Base-by-base conservation (phyloP, 306 rosid genomes). In the Cucurbita moschata region DNA sequence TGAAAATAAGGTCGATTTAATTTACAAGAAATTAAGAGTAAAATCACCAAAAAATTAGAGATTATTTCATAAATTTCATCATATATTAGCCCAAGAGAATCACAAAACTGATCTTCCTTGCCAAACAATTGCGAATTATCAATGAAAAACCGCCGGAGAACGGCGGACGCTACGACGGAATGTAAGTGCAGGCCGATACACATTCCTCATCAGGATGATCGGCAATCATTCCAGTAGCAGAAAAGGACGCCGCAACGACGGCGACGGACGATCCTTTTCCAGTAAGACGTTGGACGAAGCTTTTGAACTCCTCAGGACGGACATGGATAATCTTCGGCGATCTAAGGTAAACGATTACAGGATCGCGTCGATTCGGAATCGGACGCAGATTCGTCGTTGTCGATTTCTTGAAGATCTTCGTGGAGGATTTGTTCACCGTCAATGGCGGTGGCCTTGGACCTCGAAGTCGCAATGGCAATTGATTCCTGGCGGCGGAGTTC, bases 251-350 rank as follows among this genome's bases (percentile, higher is more conserved):
- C 7, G 21, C 26, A 10, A 39, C 49, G 49, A 39, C 50, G 49
- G 46, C 50, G 23, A 15, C 13, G 43, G 69, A n/a, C 14, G 69
- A 38, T 63, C 49, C 13, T 7, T 63, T 80, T 61, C 87, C 87
- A 0, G 87, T 83, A 53, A 83, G 87, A 12, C 58, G 78, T 77
- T 83, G 87, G 44, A 83, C 87, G 51, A 61, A 37, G 53, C 64
- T 73, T 77, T 59, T 83, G 71, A 83, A 83, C 16, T 83, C 87
- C 73, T 80, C 87, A 8, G 87, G 84, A 10, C 73, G 74, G 23
- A 80, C 87, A 16, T 80, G 87, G 46, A 80, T 75, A 57, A 78
- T 69, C 84, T 80, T 66, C 5, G 87, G 87, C 7, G 87, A 80
- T 49, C 74, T n/a, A 15, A 80, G 73, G 76, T 80, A 80, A 23